Percentiles rank a stretch among this genome's conserved stretches.
Evolutionary conservation across 2,329 filamentous ascomycete species (phyloP).

Genomic region (Hymenoscyphus infarciens): DNA sequence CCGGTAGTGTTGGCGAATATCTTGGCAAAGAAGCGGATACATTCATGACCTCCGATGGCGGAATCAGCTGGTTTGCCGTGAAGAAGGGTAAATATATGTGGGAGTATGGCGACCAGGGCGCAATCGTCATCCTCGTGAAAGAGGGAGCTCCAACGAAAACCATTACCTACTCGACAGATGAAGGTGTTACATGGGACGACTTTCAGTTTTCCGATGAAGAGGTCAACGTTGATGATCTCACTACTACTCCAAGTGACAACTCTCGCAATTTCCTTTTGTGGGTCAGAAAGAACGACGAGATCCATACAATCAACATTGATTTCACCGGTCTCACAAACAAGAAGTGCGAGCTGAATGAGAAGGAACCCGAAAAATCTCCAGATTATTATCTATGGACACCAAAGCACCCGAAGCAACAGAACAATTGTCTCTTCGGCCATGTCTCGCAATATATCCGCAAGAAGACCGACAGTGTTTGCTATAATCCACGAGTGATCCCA

Average conservation of each 20-base stretch:
- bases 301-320: constrained; percentile 80
- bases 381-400: constrained; percentile 90
- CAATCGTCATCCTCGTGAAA: constrained; percentile 82
- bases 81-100: constrained; percentile 88
- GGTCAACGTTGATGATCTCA: constrained; percentile 73
- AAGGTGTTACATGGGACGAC: constrained; percentile 74
- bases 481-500: constrained; percentile 70
- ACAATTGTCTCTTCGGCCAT: constrained; percentile 91
- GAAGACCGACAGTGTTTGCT: constrained; percentile 73
- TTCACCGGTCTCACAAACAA: constrained; percentile 77
- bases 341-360: constrained; percentile 66
- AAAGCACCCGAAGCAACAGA: constrained; percentile 71
- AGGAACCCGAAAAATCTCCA: constrained; percentile 48
- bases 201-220: constrained; percentile 70
- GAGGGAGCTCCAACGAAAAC: constrained; percentile 64
- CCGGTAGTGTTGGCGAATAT: constrained; percentile 79
- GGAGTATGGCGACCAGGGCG: constrained; percentile 95
- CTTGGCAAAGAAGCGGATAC: constrained; percentile 64
- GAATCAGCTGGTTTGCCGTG: constrained; percentile 78
- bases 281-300: constrained; percentile 58
- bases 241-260: constrained; percentile 82
- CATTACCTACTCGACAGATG: constrained; percentile 74
- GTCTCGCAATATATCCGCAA: constrained; percentile 87
- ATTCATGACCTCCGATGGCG: constrained; percentile 89
- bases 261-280: constrained; percentile 91